A percentile compares a stretch with the other conserved stretches of the same genome.
These are phyloP conservation scores for Tulasnella sp. DNA, from an alignment of 768 basidiomycete species.

Conservation along the genomic window DNA sequence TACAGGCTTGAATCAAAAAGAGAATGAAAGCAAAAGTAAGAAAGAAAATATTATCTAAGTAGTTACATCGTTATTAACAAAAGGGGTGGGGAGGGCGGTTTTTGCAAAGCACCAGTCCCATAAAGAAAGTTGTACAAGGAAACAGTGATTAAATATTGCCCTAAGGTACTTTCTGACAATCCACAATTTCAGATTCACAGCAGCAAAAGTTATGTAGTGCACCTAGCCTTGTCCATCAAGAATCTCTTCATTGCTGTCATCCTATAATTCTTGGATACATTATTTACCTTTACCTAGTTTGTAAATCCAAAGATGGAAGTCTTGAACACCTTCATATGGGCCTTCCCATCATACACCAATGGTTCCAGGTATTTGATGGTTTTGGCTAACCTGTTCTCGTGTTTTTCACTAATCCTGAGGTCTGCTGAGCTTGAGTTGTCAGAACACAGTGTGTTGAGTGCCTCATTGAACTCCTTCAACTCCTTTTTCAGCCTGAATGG, in stretches of 20 bases:
- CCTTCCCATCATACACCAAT: background rate
- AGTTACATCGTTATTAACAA: no score
- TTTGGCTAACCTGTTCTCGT: background rate
- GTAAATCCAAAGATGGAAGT: background rate
- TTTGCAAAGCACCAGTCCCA: no score
- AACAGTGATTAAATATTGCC: conserved; percentile 5
- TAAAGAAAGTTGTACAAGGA: no score
- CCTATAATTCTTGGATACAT: background rate
- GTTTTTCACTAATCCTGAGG: background rate
- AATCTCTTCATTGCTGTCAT: background rate
- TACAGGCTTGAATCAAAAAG: no score
- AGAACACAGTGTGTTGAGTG: background rate
- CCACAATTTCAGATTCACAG: background rate
- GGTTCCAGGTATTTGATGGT: conserved; percentile 3
- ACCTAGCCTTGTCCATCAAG: background rate
- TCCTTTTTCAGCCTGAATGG: background rate
- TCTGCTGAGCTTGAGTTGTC: background rate
- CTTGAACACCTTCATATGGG: background rate
- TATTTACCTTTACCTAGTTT: background rate
- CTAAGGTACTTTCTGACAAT: background rate
- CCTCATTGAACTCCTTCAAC: background rate
- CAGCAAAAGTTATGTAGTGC: background rate
- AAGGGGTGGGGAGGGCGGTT: no score
- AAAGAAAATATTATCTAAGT: no score
- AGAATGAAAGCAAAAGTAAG: no score